Evolutionary conservation across 83 land plant genomes (phyloP).

Genomic region (Isoetes engelmannii): DNA sequence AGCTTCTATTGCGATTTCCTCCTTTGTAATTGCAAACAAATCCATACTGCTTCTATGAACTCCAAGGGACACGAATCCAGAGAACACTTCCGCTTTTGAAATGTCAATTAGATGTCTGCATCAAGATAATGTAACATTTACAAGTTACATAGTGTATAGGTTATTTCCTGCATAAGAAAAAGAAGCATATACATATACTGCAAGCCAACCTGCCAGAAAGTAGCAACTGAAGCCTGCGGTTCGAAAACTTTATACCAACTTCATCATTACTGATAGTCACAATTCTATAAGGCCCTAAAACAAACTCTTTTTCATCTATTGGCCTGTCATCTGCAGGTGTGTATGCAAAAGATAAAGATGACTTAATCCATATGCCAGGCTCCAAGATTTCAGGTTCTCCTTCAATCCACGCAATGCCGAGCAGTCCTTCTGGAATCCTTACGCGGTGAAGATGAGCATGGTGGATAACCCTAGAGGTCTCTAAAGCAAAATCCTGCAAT

Average conservation of each 20-base stretch:
- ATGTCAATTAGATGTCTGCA: slow-evolving; percentile 21
- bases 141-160: neutral
- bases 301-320: slow-evolving; percentile 16
- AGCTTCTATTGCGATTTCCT: slow-evolving; percentile 9
- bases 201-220: slow-evolving; percentile 20
- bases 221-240: slow-evolving; percentile 17
- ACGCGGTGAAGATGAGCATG: slow-evolving; percentile 20
- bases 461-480: slow-evolving; percentile 8
- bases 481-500: slow-evolving; percentile 15
- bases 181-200: no score
- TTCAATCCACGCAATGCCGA: slow-evolving; percentile 21
- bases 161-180: no score
- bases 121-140: neutral
- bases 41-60: neutral
- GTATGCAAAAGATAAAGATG: slow-evolving; percentile 13
- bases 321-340: slow-evolving; percentile 16
- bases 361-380: slow-evolving; percentile 8
- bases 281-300: slow-evolving; percentile 17
- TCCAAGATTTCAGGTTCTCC: slow-evolving; percentile 17
- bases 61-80: slow-evolving; percentile 20
- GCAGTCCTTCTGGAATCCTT: slow-evolving; percentile 7
- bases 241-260: slow-evolving; percentile 20
- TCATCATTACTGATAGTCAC: slow-evolving; percentile 13
- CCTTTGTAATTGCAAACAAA: slow-evolving; percentile 7
- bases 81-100: slow-evolving; percentile 22